phyloP scores from a whole-genome alignment of 352 stramenopile genomes.

The Peronospora tabacina region DNA sequence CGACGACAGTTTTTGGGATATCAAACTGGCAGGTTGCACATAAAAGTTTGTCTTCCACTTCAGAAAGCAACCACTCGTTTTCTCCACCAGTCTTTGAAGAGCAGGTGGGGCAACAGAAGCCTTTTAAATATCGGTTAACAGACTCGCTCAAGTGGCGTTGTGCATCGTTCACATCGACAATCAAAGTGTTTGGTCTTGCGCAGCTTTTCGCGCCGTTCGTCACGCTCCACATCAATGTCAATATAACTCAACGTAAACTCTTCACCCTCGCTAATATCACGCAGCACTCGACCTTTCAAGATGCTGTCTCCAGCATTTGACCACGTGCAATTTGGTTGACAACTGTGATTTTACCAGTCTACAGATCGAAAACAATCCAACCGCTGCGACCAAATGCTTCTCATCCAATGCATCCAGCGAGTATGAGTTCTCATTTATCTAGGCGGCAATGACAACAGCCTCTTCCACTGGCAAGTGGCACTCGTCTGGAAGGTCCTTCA shows the following conservation, averaged over 20 bases:
- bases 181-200: slow-evolving; percentile 43
- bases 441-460: slow-evolving; percentile 34
- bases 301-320: slow-evolving; percentile 35
- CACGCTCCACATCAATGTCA: slow-evolving; percentile 35
- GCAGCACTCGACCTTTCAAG: slow-evolving; percentile 31
- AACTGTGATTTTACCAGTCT: slow-evolving; percentile 48
- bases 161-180: slow-evolving; percentile 38
- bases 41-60: slow-evolving; percentile 20
- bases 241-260: slow-evolving; percentile 50
- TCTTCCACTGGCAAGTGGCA: slow-evolving; percentile 36
- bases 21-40: slow-evolving; percentile 24
- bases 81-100: slow-evolving; percentile 7
- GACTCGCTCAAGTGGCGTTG: slow-evolving; percentile 26
- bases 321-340: slow-evolving; percentile 41
- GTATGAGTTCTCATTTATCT: slow-evolving; percentile 53
- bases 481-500: slow-evolving; percentile 31
- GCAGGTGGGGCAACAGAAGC: slow-evolving; percentile 30
- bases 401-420: slow-evolving; percentile 36
- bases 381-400: slow-evolving; percentile 29
- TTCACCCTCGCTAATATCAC: slow-evolving; percentile 33
- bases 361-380: slow-evolving; percentile 39
- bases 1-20: slow-evolving; percentile 10
- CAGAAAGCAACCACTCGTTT: slow-evolving; percentile 18
- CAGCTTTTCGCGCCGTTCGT: slow-evolving; percentile 29
- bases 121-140: slow-evolving; percentile 32